Base-by-base conservation (phyloP, 192 early-diverging fungal genomes). In the Haplosporangium gracile region DNA sequence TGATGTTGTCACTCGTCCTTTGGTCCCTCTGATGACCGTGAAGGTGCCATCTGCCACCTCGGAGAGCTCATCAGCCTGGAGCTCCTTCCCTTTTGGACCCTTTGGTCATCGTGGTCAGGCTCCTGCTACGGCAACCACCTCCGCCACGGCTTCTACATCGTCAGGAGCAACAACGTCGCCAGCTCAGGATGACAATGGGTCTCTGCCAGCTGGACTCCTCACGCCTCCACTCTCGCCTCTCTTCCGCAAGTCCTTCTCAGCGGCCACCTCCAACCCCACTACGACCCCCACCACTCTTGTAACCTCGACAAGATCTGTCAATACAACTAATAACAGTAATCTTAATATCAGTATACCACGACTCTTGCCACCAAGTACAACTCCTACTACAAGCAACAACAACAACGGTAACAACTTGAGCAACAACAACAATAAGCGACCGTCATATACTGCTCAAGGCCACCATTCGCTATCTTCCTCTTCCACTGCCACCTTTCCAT, bases 221-320 rank as follows among this genome's bases (percentile, higher is more conserved):
- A 79, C 72, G 0, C 65, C 82, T 16, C 77, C 82, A 26, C 65
- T 70, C 32, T 78, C 82, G 22, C 82, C 82, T 10, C 71, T 79
- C 5, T 75, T 75, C 68, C 72, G 40, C 47, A 22, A 72, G 8
- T 55, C 72, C 71, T 74, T 49, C 38, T 16, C 15, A 4, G 5
- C 72, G 5, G 18, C 49, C 13, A 15, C 42, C 26, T 29, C 8
- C 42, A 60, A 9, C 20, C 3, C 26, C 20, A 47, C 40, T 15
- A 16, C 34, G 11, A 40, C 24, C 11, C n/a, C 42, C n/a, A 47
- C 49, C 9, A 43, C 42, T 43, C 42, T 11, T 43, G 18, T 15
- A 15, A 10, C 20, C 57, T 53, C 49, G 53, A 34, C 77, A 47
- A 15, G 43, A 72, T 42, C 77, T 32, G 38, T 20, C 38, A 40